Percentiles rank a stretch among this genome's conserved stretches.
Conservation (phyloP, 441 rosid species). For the Euphorbia celastroides region DNA sequence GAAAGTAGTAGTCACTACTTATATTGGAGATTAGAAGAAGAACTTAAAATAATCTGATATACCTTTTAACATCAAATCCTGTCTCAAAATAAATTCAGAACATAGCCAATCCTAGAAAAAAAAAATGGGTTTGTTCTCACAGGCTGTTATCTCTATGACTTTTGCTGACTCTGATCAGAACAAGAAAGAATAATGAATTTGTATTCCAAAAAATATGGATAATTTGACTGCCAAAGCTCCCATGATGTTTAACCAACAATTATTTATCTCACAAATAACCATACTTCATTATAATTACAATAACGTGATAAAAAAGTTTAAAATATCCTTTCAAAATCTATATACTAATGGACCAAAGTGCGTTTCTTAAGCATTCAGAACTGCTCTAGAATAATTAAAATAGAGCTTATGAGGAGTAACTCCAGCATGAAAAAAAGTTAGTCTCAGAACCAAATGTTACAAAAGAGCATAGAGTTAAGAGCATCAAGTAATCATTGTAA, state of each 20-base stretch:
- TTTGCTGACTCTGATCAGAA: not conserved
- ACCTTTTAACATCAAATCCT: not conserved
- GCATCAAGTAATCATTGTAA: slow-evolving; percentile 14
- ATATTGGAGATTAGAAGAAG: not conserved
- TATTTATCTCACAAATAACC: not conserved
- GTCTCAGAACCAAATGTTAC: not conserved
- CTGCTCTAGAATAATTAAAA: not conserved
- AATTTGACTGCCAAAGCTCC: not conserved
- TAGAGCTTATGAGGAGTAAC: slow-evolving; percentile 1
- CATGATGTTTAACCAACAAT: not conserved
- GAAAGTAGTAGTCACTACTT: not conserved
- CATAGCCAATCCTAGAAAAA: no score
- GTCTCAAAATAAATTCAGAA: slow-evolving; percentile 6
- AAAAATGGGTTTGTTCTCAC: not conserved
- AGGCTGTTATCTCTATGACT: not conserved
- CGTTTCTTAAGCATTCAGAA: not conserved
- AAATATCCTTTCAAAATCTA: not conserved
- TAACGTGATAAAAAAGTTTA: not conserved
- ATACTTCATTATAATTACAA: not conserved
- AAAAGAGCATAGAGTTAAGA: slow-evolving; percentile 1
- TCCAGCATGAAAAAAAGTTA: slow-evolving; percentile 11
- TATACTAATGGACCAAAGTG: slow-evolving; percentile 1
- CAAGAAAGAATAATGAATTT: not conserved
- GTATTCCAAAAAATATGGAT: not conserved
- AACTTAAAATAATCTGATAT: not conserved